phyloP scores from a whole-genome alignment of 2,329 filamentous ascomycete genomes.

The Cercospora sojina region DNA sequence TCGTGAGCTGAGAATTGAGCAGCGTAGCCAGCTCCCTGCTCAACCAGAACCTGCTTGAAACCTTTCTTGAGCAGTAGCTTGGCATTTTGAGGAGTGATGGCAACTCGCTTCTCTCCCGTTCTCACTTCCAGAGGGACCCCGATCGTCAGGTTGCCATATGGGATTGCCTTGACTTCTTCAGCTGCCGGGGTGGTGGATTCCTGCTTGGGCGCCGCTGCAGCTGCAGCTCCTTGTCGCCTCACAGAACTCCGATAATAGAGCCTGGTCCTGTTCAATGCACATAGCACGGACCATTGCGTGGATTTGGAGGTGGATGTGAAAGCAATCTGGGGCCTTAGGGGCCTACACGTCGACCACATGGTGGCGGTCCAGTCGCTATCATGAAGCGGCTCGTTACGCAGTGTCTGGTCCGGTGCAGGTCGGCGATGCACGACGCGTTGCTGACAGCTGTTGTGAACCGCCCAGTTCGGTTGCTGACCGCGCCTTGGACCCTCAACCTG shows the following conservation, averaged over 20 bases:
- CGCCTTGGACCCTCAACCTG: neutral
- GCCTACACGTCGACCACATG: slow-evolving; percentile 36
- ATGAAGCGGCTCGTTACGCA: slow-evolving; percentile 16
- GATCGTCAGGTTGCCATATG: slow-evolving; percentile 71
- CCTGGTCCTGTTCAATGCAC: slow-evolving; percentile 21
- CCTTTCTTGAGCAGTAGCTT: slow-evolving; percentile 81
- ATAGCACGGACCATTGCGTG: slow-evolving; percentile 10
- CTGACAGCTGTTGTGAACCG: slow-evolving; percentile 3
- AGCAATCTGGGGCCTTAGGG: slow-evolving; percentile 28
- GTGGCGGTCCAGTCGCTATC: slow-evolving; percentile 28
- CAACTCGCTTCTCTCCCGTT: slow-evolving; percentile 76
- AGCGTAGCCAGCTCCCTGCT: slow-evolving; percentile 73
- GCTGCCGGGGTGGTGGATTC: slow-evolving; percentile 10
- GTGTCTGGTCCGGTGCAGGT: neutral
- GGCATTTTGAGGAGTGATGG: slow-evolving; percentile 81
- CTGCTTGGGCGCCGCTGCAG: slow-evolving; percentile 18
- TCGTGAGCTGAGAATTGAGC: slow-evolving; percentile 76
- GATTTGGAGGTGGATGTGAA: slow-evolving; percentile 12
- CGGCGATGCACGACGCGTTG: neutral
- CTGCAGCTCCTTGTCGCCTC: slow-evolving; percentile 24
- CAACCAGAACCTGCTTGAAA: slow-evolving; percentile 72
- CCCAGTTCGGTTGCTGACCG: neutral
- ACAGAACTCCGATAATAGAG: slow-evolving; percentile 25
- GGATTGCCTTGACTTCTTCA: slow-evolving; percentile 41
- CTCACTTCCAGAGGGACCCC: slow-evolving; percentile 79